Base-by-base conservation (phyloP, 805 yeast species). In the Kluyveromyces nonfermentans region DNA sequence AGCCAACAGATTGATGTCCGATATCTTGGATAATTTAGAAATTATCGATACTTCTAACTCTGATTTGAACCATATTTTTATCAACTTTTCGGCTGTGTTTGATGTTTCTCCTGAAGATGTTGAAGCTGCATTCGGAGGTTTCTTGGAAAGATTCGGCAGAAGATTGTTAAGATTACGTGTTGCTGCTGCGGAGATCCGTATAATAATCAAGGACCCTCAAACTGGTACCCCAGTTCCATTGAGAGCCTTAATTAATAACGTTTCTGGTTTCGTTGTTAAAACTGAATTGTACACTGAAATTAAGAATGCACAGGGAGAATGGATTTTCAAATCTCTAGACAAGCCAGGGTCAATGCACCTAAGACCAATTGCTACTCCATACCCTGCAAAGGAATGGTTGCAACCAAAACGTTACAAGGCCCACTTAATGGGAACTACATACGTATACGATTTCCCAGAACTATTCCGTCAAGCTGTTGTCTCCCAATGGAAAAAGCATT, bases 341-440 rank as follows among this genome's bases (percentile, higher is more conserved):
- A 74, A 81, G 52, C 95, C 97, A 42, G 98, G 99, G 32, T 77
- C 93, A 19, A 93, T 93, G 98, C 98, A 93, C 62, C 74, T 93
- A 72, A 82, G 97, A 68, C 84, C 96, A 36, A 88, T 93, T 59
- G 82, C 89, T 39, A 86, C 97, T 42, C 96, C 97, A 41, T 94
- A 93, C 63, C 95, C 97, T 46, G 95, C 94, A 28, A 93, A 93
- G 73, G 98, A 93, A 70, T 89, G 95, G 71, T 75, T 93, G 59
- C 98, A 93, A 72, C 97, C 97, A 57, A 93, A 93, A 69, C 87
- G 99, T 70, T 94, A 94, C 74, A 85, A 83, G 72, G 99, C 99
- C 41, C 97, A 93, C 68, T 75, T 86, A 57, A 84, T 93, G 89
- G 98, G 98, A 51, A 93, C 99, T 16, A 89, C 98, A 9, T 93